Percentiles rank a stretch among this genome's conserved stretches.
Conservation (phyloP, 148 eudicot species). For the Limonium bicolor region DNA sequence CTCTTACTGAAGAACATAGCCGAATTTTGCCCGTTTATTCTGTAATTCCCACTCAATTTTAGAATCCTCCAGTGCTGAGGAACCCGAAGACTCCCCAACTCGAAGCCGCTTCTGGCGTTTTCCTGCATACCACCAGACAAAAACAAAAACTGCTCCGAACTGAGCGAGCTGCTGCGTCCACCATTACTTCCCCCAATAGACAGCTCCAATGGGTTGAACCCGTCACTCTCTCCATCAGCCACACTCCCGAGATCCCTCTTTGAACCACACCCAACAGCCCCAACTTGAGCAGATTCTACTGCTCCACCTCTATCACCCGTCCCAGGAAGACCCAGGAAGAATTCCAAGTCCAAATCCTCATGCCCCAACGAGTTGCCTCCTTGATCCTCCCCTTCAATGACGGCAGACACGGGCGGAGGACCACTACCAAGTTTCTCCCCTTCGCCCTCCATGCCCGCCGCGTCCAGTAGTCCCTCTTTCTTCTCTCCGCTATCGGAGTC, state of each 20-base stretch:
- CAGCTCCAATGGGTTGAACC: constrained; percentile 13
- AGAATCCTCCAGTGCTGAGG: constrained; percentile 10
- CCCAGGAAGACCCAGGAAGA: constrained; percentile 15
- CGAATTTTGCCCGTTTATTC: constrained; percentile 66
- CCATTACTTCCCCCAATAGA: constrained; percentile 19
- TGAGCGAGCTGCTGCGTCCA: constrained; percentile 4
- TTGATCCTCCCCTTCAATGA: constrained; percentile 7
- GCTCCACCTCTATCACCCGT: not conserved
- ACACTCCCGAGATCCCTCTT: constrained; percentile 25
- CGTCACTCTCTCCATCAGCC: constrained; percentile 11
- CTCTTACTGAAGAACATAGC: constrained; percentile 13
- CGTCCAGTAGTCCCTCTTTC: not conserved
- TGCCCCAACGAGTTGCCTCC: not conserved
- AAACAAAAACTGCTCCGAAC: constrained; percentile 9
- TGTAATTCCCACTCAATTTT: constrained; percentile 25
- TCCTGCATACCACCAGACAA: constrained; percentile 4
- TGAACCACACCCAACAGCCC: constrained; percentile 10
- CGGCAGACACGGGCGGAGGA: constrained; percentile 2
- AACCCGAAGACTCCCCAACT: constrained; percentile 21
- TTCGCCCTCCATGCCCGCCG: constrained; percentile 13
- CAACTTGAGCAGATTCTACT: not conserved
- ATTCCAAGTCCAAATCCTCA: constrained; percentile 13
- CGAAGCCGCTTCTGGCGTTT: constrained; percentile 14
- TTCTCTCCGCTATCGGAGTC: constrained; percentile 6
- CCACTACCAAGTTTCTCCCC: constrained; percentile 2